Evolutionary conservation across 164 flowering plant species (phyloP).

Genomic region (Magnolia changhungtana): DNA sequence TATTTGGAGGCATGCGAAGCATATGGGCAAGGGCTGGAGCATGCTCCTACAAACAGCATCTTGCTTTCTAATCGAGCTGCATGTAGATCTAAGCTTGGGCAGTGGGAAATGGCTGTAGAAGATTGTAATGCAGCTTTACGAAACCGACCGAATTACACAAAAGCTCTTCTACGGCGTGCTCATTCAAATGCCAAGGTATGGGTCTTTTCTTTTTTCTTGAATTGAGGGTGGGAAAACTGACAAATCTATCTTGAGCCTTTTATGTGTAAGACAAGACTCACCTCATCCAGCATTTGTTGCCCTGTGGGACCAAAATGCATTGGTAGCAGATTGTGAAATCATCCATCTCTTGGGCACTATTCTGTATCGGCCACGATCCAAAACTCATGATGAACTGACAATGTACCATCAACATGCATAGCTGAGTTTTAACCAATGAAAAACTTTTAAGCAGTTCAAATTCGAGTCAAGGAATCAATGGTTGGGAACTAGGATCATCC

Average conservation of each 20-base stretch:
- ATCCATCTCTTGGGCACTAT: too few species aligned
- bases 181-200: constrained; percentile 62
- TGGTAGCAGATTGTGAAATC: too few species aligned
- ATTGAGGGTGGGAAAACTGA: background rate
- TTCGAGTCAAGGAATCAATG: too few species aligned
- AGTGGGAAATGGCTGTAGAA: constrained; percentile 54
- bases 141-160: constrained; percentile 45
- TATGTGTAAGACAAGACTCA: too few species aligned
- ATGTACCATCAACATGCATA: too few species aligned
- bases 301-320: too few species aligned
- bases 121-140: constrained; percentile 66
- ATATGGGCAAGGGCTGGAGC: constrained; percentile 61
- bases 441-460: too few species aligned
- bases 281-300: too few species aligned
- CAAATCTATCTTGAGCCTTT: background rate
- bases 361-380: too few species aligned
- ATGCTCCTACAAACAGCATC: constrained; percentile 57
- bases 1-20: constrained; percentile 57
- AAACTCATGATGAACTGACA: too few species aligned
- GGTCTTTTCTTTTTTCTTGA: background rate
- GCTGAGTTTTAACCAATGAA: too few species aligned
- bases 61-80: constrained; percentile 72
- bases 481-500: too few species aligned
- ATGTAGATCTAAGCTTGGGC: constrained; percentile 56
- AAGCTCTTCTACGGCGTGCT: constrained; percentile 73